Evolutionary conservation across 2,329 filamentous ascomycete species (phyloP), one percentile per base, ranked within the genome.

Genomic region (Fusarium sp.): DNA sequence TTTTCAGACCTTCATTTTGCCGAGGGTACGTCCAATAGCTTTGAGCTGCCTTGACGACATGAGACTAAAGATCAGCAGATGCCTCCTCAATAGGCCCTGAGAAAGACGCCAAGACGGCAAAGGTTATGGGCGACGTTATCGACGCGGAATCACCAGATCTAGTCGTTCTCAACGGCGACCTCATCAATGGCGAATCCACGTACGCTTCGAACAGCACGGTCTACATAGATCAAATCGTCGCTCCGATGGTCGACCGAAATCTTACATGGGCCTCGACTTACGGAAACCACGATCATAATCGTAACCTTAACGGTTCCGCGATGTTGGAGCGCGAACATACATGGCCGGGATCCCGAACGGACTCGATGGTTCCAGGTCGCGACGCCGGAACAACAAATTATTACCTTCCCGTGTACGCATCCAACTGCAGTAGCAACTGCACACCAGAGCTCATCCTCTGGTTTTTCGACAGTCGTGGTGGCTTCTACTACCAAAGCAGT

Each of bases 401-500:
- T 60, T 78, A 81, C 54, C 71, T 83, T 0, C 79, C 80, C 0
- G 77, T 83, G 0, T 80, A 79, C 26, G 70, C 75, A 19, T 56
- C 71, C 6, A 61, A 73, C 9, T 81, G 80, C 46, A 61, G 58
- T 4, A 23, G 30, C 3, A 47, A 68, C 10, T 82, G 80, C 52
- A 57, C 69, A 0, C 79, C 80, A 0, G 76, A 78, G 23, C 61
- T 82, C 8, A 70, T 92, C 1, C 78, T 92, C 1, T 92, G 88
- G 88, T 91, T 91, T 77, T 91, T 92, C 64, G 89, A 92, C 70
- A 85, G 82, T 49, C 80, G 84, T n/a, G 88, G 88, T 20, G 88
- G 87, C 8, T 80, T 79, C 44, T 78, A 80, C 38, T 86, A 82
- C 69, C 82, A 82, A 54, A 62, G 76, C 10, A 38, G 40, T 1